These are phyloP conservation scores for Kodamaea restingae DNA, from an alignment of 805 yeast genomes.

Conservation along the genomic window DNA sequence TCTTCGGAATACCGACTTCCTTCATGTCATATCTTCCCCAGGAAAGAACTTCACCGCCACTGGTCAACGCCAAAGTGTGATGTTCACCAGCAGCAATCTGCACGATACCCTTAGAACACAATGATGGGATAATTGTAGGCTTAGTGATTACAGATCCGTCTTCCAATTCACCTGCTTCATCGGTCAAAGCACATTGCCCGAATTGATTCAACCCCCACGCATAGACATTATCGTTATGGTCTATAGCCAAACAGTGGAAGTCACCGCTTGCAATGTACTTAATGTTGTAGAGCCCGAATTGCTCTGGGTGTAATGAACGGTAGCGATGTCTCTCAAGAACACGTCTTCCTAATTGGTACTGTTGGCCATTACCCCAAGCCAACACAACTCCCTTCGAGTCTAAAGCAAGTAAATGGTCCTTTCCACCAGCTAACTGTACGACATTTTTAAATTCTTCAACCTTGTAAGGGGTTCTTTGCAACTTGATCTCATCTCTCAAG, in stretches of 20 bases:
- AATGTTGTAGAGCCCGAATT: conserved; percentile 76
- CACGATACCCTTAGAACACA: conserved; percentile 53
- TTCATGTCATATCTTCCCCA: conserved; percentile 95
- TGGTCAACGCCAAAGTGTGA: conserved; percentile 74
- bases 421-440: conserved; percentile 85
- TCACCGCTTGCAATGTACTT: conserved; percentile 88
- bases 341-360: conserved; percentile 84
- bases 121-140: conserved; percentile 70
- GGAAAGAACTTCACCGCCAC: conserved; percentile 68
- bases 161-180: conserved; percentile 63
- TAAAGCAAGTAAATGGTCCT: conserved; percentile 84
- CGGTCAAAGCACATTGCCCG: conserved; percentile 83
- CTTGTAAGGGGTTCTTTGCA: conserved; percentile 67
- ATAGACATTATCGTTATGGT: conserved; percentile 61
- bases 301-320: conserved; percentile 73
- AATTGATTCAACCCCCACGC: conserved; percentile 97
- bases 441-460: conserved; percentile 60
- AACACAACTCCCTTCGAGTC: conserved; percentile 82
- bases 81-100: conserved; percentile 91
- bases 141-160: conserved; percentile 78
- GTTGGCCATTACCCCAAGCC: conserved; percentile 98
- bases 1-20: conserved; percentile 77
- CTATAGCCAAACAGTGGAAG: conserved; percentile 91
- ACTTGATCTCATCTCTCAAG: conserved; percentile 49
- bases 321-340: conserved; percentile 74